Conservation (phyloP, 164 flowering plant species). For the Aristolochia contorta region DNA sequence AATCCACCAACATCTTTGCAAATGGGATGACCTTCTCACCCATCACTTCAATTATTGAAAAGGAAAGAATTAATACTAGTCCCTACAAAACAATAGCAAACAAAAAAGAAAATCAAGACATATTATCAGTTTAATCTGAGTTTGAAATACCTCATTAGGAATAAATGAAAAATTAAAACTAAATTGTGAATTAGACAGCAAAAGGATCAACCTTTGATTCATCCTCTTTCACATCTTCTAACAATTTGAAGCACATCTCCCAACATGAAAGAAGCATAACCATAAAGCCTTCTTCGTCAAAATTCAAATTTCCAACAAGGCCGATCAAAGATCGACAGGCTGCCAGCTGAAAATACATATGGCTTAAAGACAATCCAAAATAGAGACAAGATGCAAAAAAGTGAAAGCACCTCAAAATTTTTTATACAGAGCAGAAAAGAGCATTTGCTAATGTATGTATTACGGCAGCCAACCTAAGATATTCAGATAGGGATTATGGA, state of each 20-base stretch:
- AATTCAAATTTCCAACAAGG: constrained; percentile 80
- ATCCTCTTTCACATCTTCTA: constrained; percentile 84
- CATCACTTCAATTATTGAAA: constrained; percentile 52
- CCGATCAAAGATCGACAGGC: constrained; percentile 71
- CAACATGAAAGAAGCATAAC: constrained; percentile 83
- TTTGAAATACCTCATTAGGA: neutral
- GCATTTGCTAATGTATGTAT: neutral
- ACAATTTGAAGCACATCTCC: constrained; percentile 73
- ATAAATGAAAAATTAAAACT: constrained; percentile 1
- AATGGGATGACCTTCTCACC: constrained; percentile 45
- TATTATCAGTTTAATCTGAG: neutral
- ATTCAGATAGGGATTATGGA: constrained; percentile 1
- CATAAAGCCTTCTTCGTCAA: constrained; percentile 48
- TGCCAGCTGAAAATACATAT: constrained; percentile 50
- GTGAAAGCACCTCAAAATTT: neutral
- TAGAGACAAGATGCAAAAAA: too few species aligned
- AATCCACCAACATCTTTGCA: constrained; percentile 57
- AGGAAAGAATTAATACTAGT: constrained; percentile 77
- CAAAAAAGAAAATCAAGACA: neutral
- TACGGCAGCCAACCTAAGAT: neutral
- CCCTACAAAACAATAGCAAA: constrained; percentile 40
- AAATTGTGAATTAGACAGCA: neutral
- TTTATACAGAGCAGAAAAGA: constrained; percentile 2
- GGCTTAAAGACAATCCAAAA: neutral
- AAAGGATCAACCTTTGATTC: constrained; percentile 71